These are phyloP conservation scores for Pseudogymnoascus sp. DNA, from an alignment of 2,329 filamentous ascomycete genomes.

Conservation along the genomic window DNA sequence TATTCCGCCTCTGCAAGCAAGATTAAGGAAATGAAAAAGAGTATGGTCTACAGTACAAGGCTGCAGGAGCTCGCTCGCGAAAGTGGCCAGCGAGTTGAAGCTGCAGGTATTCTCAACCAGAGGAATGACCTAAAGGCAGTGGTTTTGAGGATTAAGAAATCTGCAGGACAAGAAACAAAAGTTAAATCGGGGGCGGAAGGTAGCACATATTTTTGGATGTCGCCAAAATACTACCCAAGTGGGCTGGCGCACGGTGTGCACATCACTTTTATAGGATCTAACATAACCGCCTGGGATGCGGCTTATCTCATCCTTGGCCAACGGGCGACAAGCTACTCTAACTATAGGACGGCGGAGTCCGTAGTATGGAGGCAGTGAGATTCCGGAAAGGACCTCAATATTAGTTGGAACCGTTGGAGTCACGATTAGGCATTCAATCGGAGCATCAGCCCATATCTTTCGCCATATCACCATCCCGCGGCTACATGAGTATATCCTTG, in stretches of 20 bases:
- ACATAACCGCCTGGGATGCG: conserved; percentile 2
- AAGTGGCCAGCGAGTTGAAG: neutral
- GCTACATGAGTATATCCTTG: neutral
- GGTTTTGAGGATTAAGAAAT: conserved; percentile 2
- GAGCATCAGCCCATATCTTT: neutral
- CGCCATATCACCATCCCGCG: neutral
- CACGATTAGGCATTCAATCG: neutral
- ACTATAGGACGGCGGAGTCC: neutral
- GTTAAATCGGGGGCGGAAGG: conserved; percentile 4
- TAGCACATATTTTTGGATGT: conserved; percentile 4
- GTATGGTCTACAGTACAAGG: neutral
- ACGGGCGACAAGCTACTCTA: neutral
- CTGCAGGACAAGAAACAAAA: conserved; percentile 1
- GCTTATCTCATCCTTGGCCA: conserved; percentile 7
- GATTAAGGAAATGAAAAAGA: neutral
- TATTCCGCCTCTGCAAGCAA: neutral
- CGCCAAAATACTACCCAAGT: conserved; percentile 2
- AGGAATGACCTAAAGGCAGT: neutral
- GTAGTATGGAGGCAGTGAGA: conserved; percentile 6
- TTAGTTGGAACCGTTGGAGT: neutral
- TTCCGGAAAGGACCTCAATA: neutral
- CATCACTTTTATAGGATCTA: conserved; percentile 4
- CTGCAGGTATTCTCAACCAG: neutral
- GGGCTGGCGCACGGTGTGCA: conserved; percentile 4
- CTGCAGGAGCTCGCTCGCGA: neutral